Evolutionary conservation across 2,329 filamentous ascomycete species (phyloP).

Genomic region (Phoma sp.): DNA sequence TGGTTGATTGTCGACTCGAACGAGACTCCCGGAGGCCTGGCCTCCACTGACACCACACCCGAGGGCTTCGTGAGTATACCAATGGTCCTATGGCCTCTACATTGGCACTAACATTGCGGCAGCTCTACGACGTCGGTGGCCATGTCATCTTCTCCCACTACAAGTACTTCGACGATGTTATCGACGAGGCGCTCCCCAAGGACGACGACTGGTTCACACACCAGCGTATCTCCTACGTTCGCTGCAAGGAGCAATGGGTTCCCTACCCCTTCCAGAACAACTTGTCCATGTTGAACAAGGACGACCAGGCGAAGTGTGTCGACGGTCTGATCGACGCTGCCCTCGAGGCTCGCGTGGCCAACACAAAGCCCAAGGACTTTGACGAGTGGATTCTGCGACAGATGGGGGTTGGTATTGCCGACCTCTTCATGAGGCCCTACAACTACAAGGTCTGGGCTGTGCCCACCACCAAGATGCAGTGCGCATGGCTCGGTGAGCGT

Average conservation of each 20-base stretch:
- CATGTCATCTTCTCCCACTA: constrained; percentile 99
- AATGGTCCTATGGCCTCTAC: neutral
- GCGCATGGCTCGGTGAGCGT: constrained; percentile 96
- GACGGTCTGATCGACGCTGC: constrained; percentile 96
- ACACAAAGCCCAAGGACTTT: constrained; percentile 93
- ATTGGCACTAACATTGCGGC: constrained; percentile 28
- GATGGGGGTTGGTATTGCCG: constrained; percentile 86
- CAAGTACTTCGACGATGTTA: constrained; percentile 99
- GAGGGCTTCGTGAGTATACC: constrained; percentile 88
- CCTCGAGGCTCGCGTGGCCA: constrained; percentile 82
- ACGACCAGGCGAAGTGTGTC: constrained; percentile 93
- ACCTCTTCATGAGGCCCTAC: constrained; percentile 99
- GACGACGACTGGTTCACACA: constrained; percentile 96
- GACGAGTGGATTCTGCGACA: constrained; percentile 98
- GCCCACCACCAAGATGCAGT: constrained; percentile 99
- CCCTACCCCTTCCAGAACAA: constrained; percentile 99
- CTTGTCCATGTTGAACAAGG: constrained; percentile 96
- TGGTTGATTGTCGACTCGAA: constrained; percentile 96
- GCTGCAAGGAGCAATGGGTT: constrained; percentile 95
- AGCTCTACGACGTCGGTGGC: constrained; percentile 96
- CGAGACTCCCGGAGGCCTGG: constrained; percentile 92
- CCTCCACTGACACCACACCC: constrained; percentile 90
- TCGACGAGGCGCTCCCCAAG: constrained; percentile 94
- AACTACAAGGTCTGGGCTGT: constrained; percentile 99
- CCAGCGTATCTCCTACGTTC: constrained; percentile 98